Evolutionary conservation across 1,284 basidiomycete genomes (phyloP).

Genomic region (Puccinia polysora): DNA sequence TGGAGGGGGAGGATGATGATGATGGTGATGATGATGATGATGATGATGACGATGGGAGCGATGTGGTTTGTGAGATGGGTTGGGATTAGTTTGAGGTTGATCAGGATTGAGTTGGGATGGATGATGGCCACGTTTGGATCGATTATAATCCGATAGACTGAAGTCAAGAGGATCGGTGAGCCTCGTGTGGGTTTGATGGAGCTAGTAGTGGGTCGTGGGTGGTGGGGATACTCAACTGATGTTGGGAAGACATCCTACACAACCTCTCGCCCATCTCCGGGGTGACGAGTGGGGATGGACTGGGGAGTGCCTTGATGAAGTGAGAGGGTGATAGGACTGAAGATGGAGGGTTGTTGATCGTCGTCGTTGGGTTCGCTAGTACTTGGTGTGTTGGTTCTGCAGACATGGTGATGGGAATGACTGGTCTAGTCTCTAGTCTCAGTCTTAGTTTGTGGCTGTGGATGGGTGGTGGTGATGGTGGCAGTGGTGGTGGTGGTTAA

Average conservation of each 20-base stretch:
- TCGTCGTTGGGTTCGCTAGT: too few relatives aligned
- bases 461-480: too few relatives aligned
- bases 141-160: constrained; percentile 41
- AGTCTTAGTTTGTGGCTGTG: too few relatives aligned
- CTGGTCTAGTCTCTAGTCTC: too few relatives aligned
- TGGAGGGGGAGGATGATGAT: neutral
- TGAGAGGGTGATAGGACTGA: neutral
- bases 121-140: constrained; percentile 17
- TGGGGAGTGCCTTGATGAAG: constrained; percentile 33
- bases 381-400: too few relatives aligned
- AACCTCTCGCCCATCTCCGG: constrained; percentile 38
- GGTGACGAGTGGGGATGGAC: constrained; percentile 26
- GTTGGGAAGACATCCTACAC: constrained; percentile 31
- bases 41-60: neutral
- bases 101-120: neutral
- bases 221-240: constrained; percentile 25
- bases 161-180: neutral
- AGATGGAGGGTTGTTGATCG: neutral
- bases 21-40: constrained; percentile 9
- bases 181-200: neutral
- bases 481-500: too few relatives aligned
- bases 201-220: neutral
- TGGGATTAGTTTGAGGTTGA: neutral
- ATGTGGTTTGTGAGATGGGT: neutral
- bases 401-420: too few relatives aligned